Conservation (phyloP, 306 rosid species). For the Luffa acutangula region DNA sequence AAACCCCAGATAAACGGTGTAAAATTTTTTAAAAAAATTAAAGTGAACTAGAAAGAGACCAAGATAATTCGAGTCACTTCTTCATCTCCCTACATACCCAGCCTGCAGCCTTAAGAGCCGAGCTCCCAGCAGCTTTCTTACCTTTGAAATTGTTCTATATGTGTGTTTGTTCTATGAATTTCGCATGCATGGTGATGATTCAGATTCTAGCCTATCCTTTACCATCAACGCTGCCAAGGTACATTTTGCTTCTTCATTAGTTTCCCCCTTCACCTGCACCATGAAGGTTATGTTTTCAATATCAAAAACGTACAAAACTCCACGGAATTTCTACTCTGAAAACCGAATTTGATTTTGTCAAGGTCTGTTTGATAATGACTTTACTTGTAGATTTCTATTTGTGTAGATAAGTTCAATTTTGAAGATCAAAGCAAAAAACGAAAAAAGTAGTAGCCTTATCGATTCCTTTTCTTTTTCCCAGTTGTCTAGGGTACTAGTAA, state of each 20-base stretch:
- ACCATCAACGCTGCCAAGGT: slow-evolving; percentile 23
- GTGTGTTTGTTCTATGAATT: neutral
- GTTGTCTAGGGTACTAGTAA: neutral
- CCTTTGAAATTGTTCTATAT: neutral
- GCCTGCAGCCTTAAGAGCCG: neutral
- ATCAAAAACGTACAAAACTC: neutral
- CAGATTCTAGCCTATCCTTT: slow-evolving; percentile 26
- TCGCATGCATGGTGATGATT: slow-evolving; percentile 11
- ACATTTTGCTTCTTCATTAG: slow-evolving; percentile 18
- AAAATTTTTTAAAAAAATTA: neutral
- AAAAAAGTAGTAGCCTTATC: too few species aligned
- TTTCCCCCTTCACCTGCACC: slow-evolving; percentile 26
- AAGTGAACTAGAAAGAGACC: neutral
- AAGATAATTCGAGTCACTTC: neutral
- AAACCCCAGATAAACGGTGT: neutral
- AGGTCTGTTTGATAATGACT: neutral
- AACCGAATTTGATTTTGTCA: neutral
- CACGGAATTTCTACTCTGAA: neutral
- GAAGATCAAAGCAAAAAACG: too few species aligned
- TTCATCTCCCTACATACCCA: neutral
- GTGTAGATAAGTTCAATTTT: neutral
- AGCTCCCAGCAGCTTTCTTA: neutral
- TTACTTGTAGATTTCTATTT: neutral
- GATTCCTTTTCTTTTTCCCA: neutral
- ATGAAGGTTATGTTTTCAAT: neutral